phyloP scores from a whole-genome alignment of 1,139 yeast genomes.

The Candida sojae region DNA sequence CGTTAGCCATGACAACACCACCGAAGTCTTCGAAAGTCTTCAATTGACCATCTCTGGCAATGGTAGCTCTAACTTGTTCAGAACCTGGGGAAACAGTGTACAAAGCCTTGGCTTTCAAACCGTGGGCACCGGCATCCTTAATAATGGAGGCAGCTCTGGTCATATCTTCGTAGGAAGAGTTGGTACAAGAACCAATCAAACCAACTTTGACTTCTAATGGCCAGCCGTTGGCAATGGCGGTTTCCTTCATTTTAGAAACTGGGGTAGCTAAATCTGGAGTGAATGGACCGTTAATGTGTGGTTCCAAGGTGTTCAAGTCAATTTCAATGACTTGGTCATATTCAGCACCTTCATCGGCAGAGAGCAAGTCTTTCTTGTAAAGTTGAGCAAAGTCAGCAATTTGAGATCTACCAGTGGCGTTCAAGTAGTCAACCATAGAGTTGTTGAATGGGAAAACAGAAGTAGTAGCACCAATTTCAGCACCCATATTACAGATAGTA shows the following conservation, averaged over 20 bases:
- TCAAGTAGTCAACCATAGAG: conserved; percentile 84
- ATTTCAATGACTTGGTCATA: conserved; percentile 85
- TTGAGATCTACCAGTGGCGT: conserved; percentile 79
- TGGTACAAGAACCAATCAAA: conserved; percentile 95
- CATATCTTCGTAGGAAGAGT: conserved; percentile 97
- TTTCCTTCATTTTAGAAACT: conserved; percentile 66
- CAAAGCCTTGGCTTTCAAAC: conserved; percentile 89
- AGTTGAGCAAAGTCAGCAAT: conserved; percentile 79
- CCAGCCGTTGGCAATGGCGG: conserved; percentile 72
- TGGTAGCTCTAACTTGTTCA: conserved; percentile 97
- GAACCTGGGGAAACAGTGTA: conserved; percentile 97
- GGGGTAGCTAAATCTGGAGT: conserved; percentile 94
- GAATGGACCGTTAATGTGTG: conserved; percentile 91
- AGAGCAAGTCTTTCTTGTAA: conserved; percentile 55
- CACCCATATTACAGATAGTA: conserved; percentile 99
- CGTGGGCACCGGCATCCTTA: conserved; percentile 78
- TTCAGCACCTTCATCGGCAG: conserved; percentile 80
- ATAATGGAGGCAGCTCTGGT: conserved; percentile 89
- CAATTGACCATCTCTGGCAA: conserved; percentile 89
- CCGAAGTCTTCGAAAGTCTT: conserved; percentile 81
- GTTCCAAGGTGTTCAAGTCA: conserved; percentile 74
- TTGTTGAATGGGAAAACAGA: conserved; percentile 92
- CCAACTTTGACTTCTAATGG: conserved; percentile 84
- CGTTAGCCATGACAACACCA: conserved; percentile 90
- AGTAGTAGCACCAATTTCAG: conserved; percentile 98